Base-by-base conservation (phyloP, 1,139 yeast genomes). In the Taphrina sp. region DNA sequence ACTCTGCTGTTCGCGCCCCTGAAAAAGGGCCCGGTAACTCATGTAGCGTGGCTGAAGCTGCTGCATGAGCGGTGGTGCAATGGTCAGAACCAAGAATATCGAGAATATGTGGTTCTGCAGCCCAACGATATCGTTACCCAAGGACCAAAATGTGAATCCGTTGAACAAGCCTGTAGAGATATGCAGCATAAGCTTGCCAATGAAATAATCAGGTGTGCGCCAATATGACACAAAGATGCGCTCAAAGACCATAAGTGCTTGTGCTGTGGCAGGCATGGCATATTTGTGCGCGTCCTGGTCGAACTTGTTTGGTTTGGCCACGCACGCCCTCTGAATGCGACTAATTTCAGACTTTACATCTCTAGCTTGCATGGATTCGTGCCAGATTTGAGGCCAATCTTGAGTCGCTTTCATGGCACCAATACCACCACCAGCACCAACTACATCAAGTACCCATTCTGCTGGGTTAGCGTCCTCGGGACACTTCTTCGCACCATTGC, bases 401-500 rank as follows among this genome's bases (percentile, higher is more conserved):
- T 77, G 78, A 38, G 73, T 75, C 28, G 87, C 85, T 12, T 44
- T 46, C 10, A 75, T 77, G 33, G 85, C 77, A 23, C 88, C 89
- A 3, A 89, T 88, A 23, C 88, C 90, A 42, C 89, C 88, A 58
- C 89, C 89, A 65, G 84, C 82, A 58, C 57, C 57, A 5, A 82
- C 85, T 57, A 82, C 85, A 61, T 80, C 82, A 64, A 83, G 73
- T 86, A 83, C 83, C 87, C 88, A 83, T 67, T 84, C 92, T 3
- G 90, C 90, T 8, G 90, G 90, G 64, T 83, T 83, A 10, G 85
- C 88, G 47, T 76, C 77, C 17, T 75, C 72, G 7, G 87, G 88
- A 70, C 85, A 83, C 44, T 78, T 78, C 22, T 67, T 69, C 29
- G 89, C 83, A 43, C 92, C 92, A 63, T 84, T 70, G 19, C 69